These are phyloP conservation scores for Blastomyces gilchristii DNA, from an alignment of 2,329 filamentous ascomycete species.

Conservation along the genomic window DNA sequence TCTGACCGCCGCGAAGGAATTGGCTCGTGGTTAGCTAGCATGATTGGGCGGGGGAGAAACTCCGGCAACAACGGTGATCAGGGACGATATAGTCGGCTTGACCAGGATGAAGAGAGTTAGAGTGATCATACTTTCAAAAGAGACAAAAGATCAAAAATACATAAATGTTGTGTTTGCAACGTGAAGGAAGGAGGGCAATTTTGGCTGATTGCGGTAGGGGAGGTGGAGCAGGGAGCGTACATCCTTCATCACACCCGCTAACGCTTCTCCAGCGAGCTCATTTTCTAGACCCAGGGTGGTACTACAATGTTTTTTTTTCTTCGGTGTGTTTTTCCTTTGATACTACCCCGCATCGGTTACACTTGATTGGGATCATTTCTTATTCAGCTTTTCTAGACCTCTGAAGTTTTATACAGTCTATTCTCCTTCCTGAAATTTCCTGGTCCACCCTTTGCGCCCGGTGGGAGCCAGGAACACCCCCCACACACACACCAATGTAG, in stretches of 20 bases:
- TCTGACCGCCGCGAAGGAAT: conserved; percentile 44
- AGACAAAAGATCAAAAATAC: neutral
- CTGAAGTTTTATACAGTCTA: neutral
- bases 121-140: neutral
- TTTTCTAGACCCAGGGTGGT: neutral
- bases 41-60: conserved; percentile 45
- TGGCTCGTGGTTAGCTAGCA: conserved; percentile 59
- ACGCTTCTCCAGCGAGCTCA: neutral
- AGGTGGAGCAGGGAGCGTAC: neutral
- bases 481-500: neutral
- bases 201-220: neutral
- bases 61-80: conserved; percentile 30
- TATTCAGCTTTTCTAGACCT: neutral
- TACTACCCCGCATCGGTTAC: neutral
- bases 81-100: conserved; percentile 37
- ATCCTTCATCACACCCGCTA: neutral
- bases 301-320: neutral
- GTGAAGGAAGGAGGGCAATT: neutral
- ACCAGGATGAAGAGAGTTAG: conserved; percentile 36
- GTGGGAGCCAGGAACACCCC: neutral
- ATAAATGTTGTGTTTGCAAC: neutral
- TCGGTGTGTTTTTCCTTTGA: too few species aligned
- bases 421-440: neutral
- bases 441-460: neutral
- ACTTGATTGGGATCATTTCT: neutral